Evolutionary conservation across 148 eudicot species (phyloP).

Genomic region (Rhododendron vialii): DNA sequence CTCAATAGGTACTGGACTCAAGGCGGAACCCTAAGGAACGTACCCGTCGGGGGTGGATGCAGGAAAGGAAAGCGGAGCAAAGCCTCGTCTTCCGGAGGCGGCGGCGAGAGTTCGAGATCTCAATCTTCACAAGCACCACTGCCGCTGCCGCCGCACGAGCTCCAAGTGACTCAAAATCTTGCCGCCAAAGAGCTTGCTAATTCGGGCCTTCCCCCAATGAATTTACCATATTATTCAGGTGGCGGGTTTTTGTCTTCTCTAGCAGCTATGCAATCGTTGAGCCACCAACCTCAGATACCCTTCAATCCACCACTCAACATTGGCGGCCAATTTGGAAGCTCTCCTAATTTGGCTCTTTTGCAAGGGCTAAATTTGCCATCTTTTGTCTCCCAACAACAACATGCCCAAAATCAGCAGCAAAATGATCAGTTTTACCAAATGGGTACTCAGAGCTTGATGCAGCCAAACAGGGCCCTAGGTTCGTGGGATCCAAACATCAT

Average conservation of each 20-base stretch:
- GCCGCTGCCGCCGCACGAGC: neutral
- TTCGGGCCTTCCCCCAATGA: neutral
- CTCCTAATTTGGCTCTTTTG: conserved; percentile 25
- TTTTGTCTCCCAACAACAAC: conserved; percentile 1
- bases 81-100: neutral
- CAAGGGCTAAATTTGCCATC: conserved; percentile 27
- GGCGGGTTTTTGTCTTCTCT: conserved; percentile 33
- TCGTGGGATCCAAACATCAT: neutral
- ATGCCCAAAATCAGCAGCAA: conserved; percentile 14
- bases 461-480: conserved; percentile 5
- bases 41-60: conserved; percentile 47
- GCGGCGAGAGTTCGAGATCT: neutral
- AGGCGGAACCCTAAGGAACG: conserved; percentile 44
- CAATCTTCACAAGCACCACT: neutral
- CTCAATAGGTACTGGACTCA: conserved; percentile 37
- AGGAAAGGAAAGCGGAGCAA: conserved; percentile 37
- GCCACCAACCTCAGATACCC: conserved; percentile 1
- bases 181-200: neutral
- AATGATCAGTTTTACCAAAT: conserved; percentile 16
- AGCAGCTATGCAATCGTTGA: conserved; percentile 20
- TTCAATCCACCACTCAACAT: neutral
- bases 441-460: conserved; percentile 8
- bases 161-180: neutral
- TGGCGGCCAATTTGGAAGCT: conserved; percentile 12
- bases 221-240: neutral